A percentile compares a stretch with the other conserved stretches of the same genome.
Conservation (phyloP, 2,329 filamentous ascomycete species). For the Pleurostoma richardsiae region DNA sequence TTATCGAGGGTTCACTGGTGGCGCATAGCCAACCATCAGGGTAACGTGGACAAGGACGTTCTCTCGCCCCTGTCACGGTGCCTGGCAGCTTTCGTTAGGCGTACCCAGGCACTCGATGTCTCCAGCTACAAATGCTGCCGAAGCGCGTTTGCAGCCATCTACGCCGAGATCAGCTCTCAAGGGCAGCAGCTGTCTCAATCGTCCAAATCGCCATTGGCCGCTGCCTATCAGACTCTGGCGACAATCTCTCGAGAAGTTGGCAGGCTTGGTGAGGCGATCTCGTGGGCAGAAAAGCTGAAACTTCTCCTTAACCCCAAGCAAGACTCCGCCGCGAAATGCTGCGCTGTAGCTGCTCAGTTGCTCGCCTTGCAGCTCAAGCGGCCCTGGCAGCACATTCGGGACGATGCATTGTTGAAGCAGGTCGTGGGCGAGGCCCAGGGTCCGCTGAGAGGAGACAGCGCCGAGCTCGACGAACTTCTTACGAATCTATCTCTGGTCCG, state of each 20-base stretch:
- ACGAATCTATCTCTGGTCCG: constrained; percentile 50
- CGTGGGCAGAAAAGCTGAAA: constrained; percentile 48
- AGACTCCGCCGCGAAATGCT: constrained; percentile 44
- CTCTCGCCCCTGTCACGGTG: constrained; percentile 61
- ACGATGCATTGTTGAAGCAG: constrained; percentile 37
- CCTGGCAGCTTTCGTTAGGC: constrained; percentile 54
- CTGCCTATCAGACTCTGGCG: constrained; percentile 47
- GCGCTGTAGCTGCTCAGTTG: constrained; percentile 48
- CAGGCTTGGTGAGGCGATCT: constrained; percentile 45
- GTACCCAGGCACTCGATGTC: constrained; percentile 28
- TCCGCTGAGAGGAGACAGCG: constrained; percentile 51
- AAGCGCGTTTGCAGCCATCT: constrained; percentile 27
- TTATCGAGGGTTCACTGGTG: constrained; percentile 60
- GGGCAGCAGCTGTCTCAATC: constrained; percentile 25
- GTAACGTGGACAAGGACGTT: constrained; percentile 58
- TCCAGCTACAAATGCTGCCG: constrained; percentile 33
- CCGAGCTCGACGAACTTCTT: constrained; percentile 58
- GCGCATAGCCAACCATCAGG: constrained; percentile 54
- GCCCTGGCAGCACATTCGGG: constrained; percentile 24
- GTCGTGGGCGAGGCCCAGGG: constrained; percentile 53
- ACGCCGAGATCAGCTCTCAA: constrained; percentile 29
- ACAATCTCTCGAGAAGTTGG: constrained; percentile 37
- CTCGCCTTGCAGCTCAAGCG: constrained; percentile 49
- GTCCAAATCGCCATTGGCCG: constrained; percentile 36
- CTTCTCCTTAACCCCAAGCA: constrained; percentile 26